These are phyloP conservation scores for Eimeria tenella DNA, from an alignment of 169 alveolate genomes.

Conservation along the genomic window DNA sequence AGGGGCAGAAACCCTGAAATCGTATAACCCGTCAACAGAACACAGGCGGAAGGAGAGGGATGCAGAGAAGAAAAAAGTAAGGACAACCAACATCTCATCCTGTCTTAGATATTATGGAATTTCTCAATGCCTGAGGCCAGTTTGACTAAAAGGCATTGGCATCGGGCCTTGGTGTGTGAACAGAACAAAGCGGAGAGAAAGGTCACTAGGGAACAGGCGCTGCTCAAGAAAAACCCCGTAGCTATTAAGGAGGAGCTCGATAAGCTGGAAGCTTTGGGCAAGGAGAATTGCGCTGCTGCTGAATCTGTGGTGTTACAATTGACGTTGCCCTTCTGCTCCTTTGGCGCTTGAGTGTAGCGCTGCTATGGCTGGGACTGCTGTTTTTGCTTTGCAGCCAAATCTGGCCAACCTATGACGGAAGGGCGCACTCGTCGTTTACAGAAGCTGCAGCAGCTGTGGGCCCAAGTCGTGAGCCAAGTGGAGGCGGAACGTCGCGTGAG, in stretches of 20 bases:
- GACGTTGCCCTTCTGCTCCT: not conserved
- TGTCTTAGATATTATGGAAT: too few relatives aligned
- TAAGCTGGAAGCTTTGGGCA: slow-evolving; percentile 63
- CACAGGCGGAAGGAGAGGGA: slow-evolving; percentile 74
- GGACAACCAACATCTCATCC: not conserved
- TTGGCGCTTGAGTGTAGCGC: not conserved
- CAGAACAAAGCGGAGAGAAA: slow-evolving; percentile 74
- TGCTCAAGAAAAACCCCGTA: slow-evolving; percentile 73
- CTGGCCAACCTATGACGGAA: slow-evolving; percentile 61
- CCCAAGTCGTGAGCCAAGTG: slow-evolving; percentile 54
- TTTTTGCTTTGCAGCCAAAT: not conserved
- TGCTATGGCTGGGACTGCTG: not conserved
- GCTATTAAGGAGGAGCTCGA: slow-evolving; percentile 79
- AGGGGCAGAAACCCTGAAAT: slow-evolving; percentile 69
- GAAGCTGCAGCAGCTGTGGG: slow-evolving; percentile 79
- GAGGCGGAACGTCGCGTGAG: slow-evolving; percentile 78
- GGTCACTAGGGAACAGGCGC: slow-evolving; percentile 72
- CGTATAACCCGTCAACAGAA: slow-evolving; percentile 73
- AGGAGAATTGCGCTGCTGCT: not conserved
- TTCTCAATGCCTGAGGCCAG: too few relatives aligned
- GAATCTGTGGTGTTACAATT: not conserved
- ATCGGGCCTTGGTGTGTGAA: not conserved
- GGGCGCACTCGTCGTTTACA: slow-evolving; percentile 49
- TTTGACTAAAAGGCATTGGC: too few relatives aligned
- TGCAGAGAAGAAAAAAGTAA: slow-evolving; percentile 72